phyloP scores from a whole-genome alignment of 768 basidiomycete genomes.

The Gymnopilus junonius region DNA sequence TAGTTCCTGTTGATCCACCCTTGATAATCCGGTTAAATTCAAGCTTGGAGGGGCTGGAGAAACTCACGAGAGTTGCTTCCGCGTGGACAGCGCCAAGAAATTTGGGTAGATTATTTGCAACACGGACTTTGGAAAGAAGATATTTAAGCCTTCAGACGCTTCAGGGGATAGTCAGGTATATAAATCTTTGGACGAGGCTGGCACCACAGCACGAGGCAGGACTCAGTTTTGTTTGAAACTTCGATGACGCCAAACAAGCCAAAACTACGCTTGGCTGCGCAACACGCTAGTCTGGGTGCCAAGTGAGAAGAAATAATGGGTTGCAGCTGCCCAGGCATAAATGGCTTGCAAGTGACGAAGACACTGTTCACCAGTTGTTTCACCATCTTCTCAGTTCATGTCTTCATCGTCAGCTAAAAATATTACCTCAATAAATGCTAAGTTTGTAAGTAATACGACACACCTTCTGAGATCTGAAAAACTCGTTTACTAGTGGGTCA shows the following conservation, averaged over 20 bases:
- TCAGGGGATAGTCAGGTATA: neutral
- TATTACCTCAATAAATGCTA: too few species aligned
- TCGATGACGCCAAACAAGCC: neutral
- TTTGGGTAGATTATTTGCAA: neutral
- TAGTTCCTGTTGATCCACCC: too few species aligned
- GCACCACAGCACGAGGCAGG: too few species aligned
- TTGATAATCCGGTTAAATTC: too few species aligned
- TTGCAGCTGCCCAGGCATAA: neutral
- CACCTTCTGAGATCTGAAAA: too few species aligned
- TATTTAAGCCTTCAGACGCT: neutral
- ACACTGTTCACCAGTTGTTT: neutral
- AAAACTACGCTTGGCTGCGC: neutral
- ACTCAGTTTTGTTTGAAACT: neutral
- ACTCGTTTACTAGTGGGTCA: neutral
- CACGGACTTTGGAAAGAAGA: neutral
- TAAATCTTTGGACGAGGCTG: neutral
- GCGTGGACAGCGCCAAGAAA: neutral
- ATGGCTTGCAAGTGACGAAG: neutral
- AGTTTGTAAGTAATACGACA: too few species aligned
- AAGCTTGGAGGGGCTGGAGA: too few species aligned
- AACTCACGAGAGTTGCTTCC: neutral
- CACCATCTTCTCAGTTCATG: neutral
- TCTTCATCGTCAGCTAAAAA: neutral
- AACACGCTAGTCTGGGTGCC: neutral
- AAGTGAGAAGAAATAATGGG: neutral